Conservation (phyloP, 148 eudicot genomes). For the Polygonum aviculare region DNA sequence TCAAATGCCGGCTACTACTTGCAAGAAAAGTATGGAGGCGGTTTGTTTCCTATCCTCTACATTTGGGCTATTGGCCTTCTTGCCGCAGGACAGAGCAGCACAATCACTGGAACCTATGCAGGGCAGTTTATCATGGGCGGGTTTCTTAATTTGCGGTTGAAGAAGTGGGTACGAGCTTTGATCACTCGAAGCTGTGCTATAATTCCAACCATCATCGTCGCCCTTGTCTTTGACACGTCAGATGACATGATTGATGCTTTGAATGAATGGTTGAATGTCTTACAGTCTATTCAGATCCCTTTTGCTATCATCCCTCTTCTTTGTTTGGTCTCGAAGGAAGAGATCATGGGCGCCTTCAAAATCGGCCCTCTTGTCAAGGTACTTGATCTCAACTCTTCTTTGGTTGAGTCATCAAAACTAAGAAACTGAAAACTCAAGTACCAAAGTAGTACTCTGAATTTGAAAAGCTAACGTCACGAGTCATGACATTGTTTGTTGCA, state of each 20-base stretch:
- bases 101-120: constrained; percentile 95
- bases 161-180: constrained; percentile 95
- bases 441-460: too few species aligned
- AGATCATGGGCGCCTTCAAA: constrained; percentile 79
- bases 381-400: background rate
- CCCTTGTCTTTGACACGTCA: constrained; percentile 69
- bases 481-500: constrained; percentile 14
- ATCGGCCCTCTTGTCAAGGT: constrained; percentile 81
- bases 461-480: too few species aligned
- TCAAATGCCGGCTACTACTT: constrained; percentile 82
- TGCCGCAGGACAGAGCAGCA: constrained; percentile 99
- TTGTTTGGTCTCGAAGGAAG: constrained; percentile 85
- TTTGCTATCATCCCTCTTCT: constrained; percentile 95
- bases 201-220: constrained; percentile 82
- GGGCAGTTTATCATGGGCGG: constrained; percentile 99
- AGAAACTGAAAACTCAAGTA: too few species aligned
- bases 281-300: constrained; percentile 92
- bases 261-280: constrained; percentile 94
- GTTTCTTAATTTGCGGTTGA: constrained; percentile 61
- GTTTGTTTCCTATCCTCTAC: constrained; percentile 69
- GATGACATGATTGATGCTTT: constrained; percentile 64
- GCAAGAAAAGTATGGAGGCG: constrained; percentile 85
- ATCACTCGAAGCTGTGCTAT: constrained; percentile 93
- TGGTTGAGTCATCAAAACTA: too few species aligned
- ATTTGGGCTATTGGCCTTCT: constrained; percentile 90